A percentile compares a stretch with the other conserved stretches of the same genome.
These are phyloP conservation scores for Pezicula radicicola DNA, from an alignment of 2,329 filamentous ascomycete genomes.

Conservation along the genomic window DNA sequence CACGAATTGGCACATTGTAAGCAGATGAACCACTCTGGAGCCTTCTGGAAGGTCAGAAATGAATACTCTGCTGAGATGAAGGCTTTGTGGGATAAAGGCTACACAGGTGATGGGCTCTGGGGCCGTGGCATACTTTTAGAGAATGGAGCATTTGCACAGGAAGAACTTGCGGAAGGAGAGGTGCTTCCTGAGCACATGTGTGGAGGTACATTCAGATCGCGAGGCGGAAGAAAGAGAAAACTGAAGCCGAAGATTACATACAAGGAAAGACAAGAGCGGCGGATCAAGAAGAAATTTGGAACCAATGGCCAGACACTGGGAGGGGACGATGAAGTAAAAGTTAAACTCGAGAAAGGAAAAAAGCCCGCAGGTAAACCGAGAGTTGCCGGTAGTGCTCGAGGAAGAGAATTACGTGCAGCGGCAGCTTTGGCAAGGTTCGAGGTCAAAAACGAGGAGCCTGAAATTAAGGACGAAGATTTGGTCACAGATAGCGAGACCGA, in stretches of 20 bases:
- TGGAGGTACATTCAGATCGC: conserved; percentile 72
- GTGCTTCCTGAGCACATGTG: conserved; percentile 70
- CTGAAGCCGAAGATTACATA: conserved; percentile 39
- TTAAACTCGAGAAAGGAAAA: conserved; percentile 42
- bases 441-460: conserved; percentile 34
- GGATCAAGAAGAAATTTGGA: conserved; percentile 60
- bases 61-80: conserved; percentile 70
- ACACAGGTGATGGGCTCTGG: conserved; percentile 83
- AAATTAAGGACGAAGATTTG: conserved; percentile 33
- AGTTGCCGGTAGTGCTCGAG: conserved; percentile 57
- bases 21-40: conserved; percentile 84
- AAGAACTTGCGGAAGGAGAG: conserved; percentile 51
- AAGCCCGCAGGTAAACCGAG: conserved; percentile 50
- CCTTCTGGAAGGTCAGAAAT: conserved; percentile 80
- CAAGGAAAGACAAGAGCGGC: conserved; percentile 42
- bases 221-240: conserved; percentile 46
- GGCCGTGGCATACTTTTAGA: conserved; percentile 64
- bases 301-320: conserved; percentile 30
- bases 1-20: conserved; percentile 81
- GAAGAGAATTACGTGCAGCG: conserved; percentile 57
- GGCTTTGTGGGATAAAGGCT: conserved; percentile 64
- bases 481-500: conserved; percentile 42
- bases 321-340: conserved; percentile 56
- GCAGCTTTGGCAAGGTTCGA: conserved; percentile 59
- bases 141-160: conserved; percentile 56